phyloP scores from a whole-genome alignment of 2,329 filamentous ascomycete species.

The Phyllosticta paracitricarpa region DNA sequence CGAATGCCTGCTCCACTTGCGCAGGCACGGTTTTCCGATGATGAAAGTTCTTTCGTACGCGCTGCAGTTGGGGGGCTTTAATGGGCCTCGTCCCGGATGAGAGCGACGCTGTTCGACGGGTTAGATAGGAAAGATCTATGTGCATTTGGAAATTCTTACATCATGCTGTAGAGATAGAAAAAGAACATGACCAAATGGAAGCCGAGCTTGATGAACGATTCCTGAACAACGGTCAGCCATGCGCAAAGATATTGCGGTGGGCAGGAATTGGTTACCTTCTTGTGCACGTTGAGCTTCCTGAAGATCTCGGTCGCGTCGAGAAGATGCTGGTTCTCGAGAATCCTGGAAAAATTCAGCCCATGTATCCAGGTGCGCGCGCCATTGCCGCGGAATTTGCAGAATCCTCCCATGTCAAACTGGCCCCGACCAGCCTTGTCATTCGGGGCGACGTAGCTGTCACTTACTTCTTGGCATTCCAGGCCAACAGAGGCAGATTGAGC shows the following conservation, averaged over 20 bases:
- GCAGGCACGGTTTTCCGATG: background rate
- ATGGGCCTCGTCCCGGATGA: conserved; percentile 89
- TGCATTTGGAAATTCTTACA: conserved; percentile 26
- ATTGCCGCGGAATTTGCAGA: background rate
- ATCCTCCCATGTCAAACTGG: background rate
- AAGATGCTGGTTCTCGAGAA: conserved; percentile 92
- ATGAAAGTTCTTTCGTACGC: background rate
- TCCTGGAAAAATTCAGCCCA: conserved; percentile 49
- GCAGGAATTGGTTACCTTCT: conserved; percentile 58
- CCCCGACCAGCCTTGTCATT: background rate
- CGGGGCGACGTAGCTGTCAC: conserved; percentile 29
- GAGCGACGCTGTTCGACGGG: conserved; percentile 49
- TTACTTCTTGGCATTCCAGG: conserved; percentile 96
- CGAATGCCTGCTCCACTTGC: background rate
- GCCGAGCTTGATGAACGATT: conserved; percentile 97
- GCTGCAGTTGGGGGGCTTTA: conserved; percentile 38
- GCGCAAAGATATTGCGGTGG: background rate
- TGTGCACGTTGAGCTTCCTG: conserved; percentile 96
- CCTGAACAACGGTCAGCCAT: conserved; percentile 42
- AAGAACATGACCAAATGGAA: conserved; percentile 99
- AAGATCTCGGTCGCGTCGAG: conserved; percentile 98
- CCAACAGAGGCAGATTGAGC: conserved; percentile 83
- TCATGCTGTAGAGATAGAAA: conserved; percentile 99
- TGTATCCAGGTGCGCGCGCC: background rate
- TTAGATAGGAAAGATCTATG: conserved; percentile 13